phyloP scores from a whole-genome alignment of 1,284 basidiomycete genomes.

The Wallemia hederae region DNA sequence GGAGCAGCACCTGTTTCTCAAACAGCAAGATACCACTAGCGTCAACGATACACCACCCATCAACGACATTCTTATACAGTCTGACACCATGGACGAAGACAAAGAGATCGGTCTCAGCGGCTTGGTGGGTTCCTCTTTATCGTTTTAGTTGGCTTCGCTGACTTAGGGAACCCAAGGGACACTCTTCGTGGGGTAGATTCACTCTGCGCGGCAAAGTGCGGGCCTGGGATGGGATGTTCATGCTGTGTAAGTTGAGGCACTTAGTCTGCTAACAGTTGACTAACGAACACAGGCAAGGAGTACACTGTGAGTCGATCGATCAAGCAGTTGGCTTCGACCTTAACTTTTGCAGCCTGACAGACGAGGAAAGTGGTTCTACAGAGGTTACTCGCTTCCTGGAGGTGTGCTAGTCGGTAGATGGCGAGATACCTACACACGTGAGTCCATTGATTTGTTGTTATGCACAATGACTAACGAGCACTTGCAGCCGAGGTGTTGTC shows the following conservation, averaged over 20 bases:
- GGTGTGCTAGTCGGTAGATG: not conserved
- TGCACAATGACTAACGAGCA: not conserved
- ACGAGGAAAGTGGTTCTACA: not conserved
- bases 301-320: conserved; percentile 15
- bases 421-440: not conserved
- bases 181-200: conserved; percentile 24
- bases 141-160: not conserved
- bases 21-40: not conserved
- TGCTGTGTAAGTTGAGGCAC: conserved; percentile 9
- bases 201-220: conserved; percentile 20
- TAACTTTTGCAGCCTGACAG: not conserved
- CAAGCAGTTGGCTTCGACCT: not conserved
- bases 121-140: conserved; percentile 8
- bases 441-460: not conserved
- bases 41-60: no score
- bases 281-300: conserved; percentile 17
- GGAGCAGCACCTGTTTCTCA: not conserved
- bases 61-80: no score
- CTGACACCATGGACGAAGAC: conserved; percentile 8
- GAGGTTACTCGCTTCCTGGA: not conserved
- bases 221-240: conserved; percentile 23
- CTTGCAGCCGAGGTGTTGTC: not conserved
- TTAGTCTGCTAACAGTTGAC: not conserved
- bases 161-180: conserved; percentile 12
- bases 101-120: conserved; percentile 20